Evolutionary conservation across 1,284 basidiomycete genomes (phyloP).

Genomic region (Pseudozyma sp.): DNA sequence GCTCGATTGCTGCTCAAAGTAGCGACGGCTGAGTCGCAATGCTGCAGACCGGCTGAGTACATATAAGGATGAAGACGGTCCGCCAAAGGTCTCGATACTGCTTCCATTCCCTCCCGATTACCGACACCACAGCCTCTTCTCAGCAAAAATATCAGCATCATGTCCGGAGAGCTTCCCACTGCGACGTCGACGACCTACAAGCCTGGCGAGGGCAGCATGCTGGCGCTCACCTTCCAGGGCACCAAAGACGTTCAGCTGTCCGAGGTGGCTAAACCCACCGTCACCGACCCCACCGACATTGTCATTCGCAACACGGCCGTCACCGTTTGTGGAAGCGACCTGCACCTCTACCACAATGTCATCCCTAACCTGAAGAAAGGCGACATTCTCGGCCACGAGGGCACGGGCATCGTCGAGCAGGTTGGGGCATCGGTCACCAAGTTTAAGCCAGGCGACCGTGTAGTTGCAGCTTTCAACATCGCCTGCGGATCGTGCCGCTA

Average conservation of each 20-base stretch:
- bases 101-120: not conserved
- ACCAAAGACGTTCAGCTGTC: conserved; percentile 70
- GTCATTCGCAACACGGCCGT: conserved; percentile 78
- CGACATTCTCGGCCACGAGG: conserved; percentile 72
- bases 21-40: too few relatives aligned
- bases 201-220: conserved; percentile 36
- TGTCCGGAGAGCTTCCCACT: conserved; percentile 18
- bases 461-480: conserved; percentile 79
- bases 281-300: conserved; percentile 77
- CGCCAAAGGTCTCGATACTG: too few relatives aligned
- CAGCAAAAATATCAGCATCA: not conserved
- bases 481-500: conserved; percentile 80
- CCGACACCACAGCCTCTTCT: not conserved
- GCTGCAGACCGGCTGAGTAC: too few relatives aligned
- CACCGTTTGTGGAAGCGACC: conserved; percentile 75
- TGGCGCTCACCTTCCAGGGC: conserved; percentile 79
- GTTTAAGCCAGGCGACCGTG: conserved; percentile 58
- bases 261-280: conserved; percentile 74
- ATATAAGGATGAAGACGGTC: too few relatives aligned
- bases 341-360: conserved; percentile 61
- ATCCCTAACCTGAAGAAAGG: conserved; percentile 78
- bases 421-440: conserved; percentile 51
- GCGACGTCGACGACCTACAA: conserved; percentile 31
- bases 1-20: too few relatives aligned
- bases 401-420: conserved; percentile 57